Conservation (phyloP, 1,284 basidiomycete genomes). For the Fomitopsis pinicola region DNA sequence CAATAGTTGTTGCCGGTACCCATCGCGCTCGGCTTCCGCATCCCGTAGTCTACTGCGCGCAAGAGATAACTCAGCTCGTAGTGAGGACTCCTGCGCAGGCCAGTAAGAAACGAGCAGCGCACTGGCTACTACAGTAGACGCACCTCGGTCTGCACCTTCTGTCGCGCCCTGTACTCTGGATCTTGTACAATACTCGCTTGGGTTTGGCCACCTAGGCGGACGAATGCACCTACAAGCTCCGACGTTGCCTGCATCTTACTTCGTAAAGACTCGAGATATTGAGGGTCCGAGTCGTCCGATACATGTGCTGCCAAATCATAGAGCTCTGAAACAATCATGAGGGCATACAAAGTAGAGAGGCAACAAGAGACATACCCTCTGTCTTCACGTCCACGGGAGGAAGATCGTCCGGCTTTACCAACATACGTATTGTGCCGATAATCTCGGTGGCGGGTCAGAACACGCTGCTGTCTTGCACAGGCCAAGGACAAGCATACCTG, state of each 20-base stretch:
- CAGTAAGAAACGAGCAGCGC: background rate
- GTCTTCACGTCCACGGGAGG: slow-evolving; percentile 39
- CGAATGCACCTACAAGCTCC: slow-evolving; percentile 55
- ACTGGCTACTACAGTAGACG: background rate
- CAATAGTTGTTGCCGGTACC: slow-evolving; percentile 53
- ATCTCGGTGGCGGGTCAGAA: slow-evolving; percentile 39
- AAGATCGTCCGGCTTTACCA: slow-evolving; percentile 54
- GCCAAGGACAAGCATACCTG: slow-evolving; percentile 51
- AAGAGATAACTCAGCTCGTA: slow-evolving; percentile 60
- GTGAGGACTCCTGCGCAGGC: slow-evolving; percentile 33
- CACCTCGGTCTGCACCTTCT: slow-evolving; percentile 62
- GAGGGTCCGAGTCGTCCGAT: slow-evolving; percentile 40
- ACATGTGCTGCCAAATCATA: slow-evolving; percentile 55
- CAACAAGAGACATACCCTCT: slow-evolving; percentile 33
- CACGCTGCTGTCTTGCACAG: no score
- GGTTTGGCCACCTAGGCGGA: slow-evolving; percentile 38
- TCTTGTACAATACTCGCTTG: slow-evolving; percentile 30
- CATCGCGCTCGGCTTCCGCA: slow-evolving; percentile 49
- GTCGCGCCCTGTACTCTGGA: slow-evolving; percentile 40
- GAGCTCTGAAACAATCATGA: slow-evolving; percentile 19
- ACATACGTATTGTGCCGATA: slow-evolving; percentile 60
- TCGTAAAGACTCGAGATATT: slow-evolving; percentile 45
- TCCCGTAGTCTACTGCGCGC: slow-evolving; percentile 55
- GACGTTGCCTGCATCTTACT: slow-evolving; percentile 57
- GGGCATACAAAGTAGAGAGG: background rate